Base-by-base conservation (phyloP, 1,139 yeast genomes). In the Lodderomyces elongisporus region DNA sequence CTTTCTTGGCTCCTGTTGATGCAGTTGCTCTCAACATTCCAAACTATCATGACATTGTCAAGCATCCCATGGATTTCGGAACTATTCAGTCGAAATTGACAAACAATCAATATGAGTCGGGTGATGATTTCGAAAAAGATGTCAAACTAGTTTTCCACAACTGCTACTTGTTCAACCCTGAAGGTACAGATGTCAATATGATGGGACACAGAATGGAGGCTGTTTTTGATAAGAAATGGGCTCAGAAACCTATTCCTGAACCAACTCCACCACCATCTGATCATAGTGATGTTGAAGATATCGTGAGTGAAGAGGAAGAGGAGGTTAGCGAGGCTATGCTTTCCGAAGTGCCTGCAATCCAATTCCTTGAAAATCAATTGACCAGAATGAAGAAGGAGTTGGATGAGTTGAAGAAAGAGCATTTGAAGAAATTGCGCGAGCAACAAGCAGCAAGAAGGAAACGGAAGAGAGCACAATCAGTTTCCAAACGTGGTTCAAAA, bases 11-110 rank as follows among this genome's bases (percentile, higher is more conserved):
- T 40, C 98, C 99, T 1, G 98, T 91, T 30, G 98, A 93, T 56
- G 91, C 96, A 0, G 88, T 88, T 22, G 95, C 96, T 7, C 72
- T 89, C 49, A 88, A 87, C 51, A 82, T 94, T 46, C 98, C 98
- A 22, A 79, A 88, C 33, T 91, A 93, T 58, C 72, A 74, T 49
- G 91, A 89, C 45, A 66, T 87, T 39, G 80, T 91, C 39, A 87
- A 85, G 58, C 75, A 79, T 47, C 98, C 99, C 38, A 93, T 91
- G 98, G 99, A 91, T 60, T 70, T 91, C 48, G 79, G 93, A 28
- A 88, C 97, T 0, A 74, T 91, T 39, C 82, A 80, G 48, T 71
- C 78, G 34, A 91, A 88, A 58, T 67, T 87, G 47, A 77, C 80
- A 41, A 85, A 85, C 55, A 88, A 89, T 59, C 85, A 84, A 48